Evolutionary conservation across 768 basidiomycete genomes (phyloP).

Genomic region (Lepiota brunneoincarnata): DNA sequence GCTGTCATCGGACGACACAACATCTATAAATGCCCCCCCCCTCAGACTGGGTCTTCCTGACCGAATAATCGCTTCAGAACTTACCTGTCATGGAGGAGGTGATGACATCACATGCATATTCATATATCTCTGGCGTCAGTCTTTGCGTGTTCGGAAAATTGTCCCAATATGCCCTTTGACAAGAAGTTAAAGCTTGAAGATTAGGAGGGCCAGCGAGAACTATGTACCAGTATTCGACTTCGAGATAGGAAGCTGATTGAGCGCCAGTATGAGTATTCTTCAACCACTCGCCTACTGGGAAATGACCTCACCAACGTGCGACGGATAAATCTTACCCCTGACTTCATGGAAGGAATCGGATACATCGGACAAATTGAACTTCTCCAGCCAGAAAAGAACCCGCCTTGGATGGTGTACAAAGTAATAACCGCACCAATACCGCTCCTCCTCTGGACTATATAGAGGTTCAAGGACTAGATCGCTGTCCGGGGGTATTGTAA

Average conservation of each 20-base stretch:
- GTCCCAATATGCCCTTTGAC: constrained; percentile 5
- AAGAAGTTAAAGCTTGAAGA: not conserved
- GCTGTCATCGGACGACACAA: not conserved
- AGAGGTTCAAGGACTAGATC: constrained; percentile 1
- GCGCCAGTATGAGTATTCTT: not conserved
- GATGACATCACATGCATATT: not conserved
- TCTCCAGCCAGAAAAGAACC: constrained; percentile 4
- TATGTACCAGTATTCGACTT: constrained; percentile 6
- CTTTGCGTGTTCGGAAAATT: not conserved
- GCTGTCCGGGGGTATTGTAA: not conserved
- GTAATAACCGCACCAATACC: constrained; percentile 2
- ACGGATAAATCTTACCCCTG: not conserved
- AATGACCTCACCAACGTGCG: not conserved
- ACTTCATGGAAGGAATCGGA: not conserved
- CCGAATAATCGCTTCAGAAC: not conserved
- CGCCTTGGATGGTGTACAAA: not conserved
- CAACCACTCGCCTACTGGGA: no score
- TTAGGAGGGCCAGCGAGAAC: not conserved
- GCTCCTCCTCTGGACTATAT: not conserved
- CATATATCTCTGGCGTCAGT: not conserved
- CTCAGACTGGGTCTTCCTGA: not conserved
- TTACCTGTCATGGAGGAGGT: constrained; percentile 5
- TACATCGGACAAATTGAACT: not conserved
- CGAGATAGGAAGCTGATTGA: not conserved
- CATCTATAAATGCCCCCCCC: not conserved